These are phyloP conservation scores for Babesia sp. DNA, from an alignment of 169 alveolate species.

Conservation along the genomic window DNA sequence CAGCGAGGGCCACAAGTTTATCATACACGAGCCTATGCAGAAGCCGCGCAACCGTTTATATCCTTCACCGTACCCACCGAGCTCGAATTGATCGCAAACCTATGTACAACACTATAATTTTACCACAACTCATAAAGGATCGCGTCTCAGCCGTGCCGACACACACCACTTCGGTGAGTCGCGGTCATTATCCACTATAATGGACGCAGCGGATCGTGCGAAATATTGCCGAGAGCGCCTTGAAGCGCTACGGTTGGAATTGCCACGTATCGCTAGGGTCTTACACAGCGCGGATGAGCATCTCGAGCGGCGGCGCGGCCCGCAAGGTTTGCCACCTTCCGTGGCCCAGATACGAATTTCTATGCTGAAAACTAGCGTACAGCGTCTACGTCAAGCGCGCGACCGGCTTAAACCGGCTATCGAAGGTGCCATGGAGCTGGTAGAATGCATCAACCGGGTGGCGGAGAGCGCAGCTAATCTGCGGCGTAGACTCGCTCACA, in stretches of 20 bases:
- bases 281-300: slow-evolving; percentile 6
- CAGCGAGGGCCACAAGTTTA: slow-evolving; percentile 79
- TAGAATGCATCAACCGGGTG: slow-evolving; percentile 19
- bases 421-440: slow-evolving; percentile 17
- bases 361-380: background rate
- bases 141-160: background rate
- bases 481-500: background rate
- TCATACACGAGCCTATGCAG: slow-evolving; percentile 81
- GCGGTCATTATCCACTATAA: background rate
- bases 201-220: slow-evolving; percentile 16
- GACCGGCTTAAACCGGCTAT: background rate
- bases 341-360: slow-evolving; percentile 27
- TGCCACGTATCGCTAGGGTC: slow-evolving; percentile 22
- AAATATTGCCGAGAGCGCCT: slow-evolving; percentile 31
- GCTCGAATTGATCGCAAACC: slow-evolving; percentile 22
- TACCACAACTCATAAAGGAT: background rate
- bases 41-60: slow-evolving; percentile 73
- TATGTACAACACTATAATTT: background rate
- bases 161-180: background rate
- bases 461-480: slow-evolving; percentile 5
- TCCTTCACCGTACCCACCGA: slow-evolving; percentile 80
- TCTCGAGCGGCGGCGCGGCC: slow-evolving; percentile 16
- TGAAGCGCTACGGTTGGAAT: slow-evolving; percentile 16
- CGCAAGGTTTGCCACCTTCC: background rate
- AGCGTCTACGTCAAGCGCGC: slow-evolving; percentile 8